Base-by-base conservation (phyloP, 225 moss, liverwort and hornwort species). In the Sphagnum tenellum region DNA sequence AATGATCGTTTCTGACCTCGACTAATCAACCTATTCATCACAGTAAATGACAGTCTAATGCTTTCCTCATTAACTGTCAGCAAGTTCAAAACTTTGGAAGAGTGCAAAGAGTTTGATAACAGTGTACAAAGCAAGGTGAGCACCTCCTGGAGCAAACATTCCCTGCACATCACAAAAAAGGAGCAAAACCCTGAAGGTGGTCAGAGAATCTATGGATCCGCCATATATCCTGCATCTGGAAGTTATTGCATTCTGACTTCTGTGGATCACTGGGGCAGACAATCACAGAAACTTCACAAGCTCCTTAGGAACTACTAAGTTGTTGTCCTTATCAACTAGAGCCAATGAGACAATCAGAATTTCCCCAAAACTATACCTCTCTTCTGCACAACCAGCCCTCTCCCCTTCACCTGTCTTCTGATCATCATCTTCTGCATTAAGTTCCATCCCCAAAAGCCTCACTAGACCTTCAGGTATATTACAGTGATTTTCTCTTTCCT, bases 81-180 rank as follows among this genome's bases (percentile, higher is more conserved):
- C 60, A 76, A 80, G 50, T 76, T 67, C 78, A 94, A 55, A 56
- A 88, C 80, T 61, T 75, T 78, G 53, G 74, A 71, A n/a, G 94
- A 87, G 67, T 86, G 74, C 50, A 69, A 52, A 59, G 66, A 64
- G 45, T 91, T 79, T 14, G 77, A 84, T 47, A 85, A 71, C 46
- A 94, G 82, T 67, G 79, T 81, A 73, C 85, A 86, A 63, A 94
- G 80, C 0, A 94, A 77, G 4, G 74, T 74, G n/a, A 81, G 64
- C 3, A 85, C 78, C 76, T 89, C 94, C 9, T 76, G 77, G 52
- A 94, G 79, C 60, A 94, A 79, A 65, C 81, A 82, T 59, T 76
- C 80, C 75, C 94, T 90, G 81, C 48, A 67, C 64, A 65, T 61
- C 54, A 7, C 57, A 9, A 4, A 57, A 57, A 57, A 60, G 29